Evolutionary conservation across 31 red algal species (phyloP).

Genomic region (Pterothamnion heteromorphum): DNA sequence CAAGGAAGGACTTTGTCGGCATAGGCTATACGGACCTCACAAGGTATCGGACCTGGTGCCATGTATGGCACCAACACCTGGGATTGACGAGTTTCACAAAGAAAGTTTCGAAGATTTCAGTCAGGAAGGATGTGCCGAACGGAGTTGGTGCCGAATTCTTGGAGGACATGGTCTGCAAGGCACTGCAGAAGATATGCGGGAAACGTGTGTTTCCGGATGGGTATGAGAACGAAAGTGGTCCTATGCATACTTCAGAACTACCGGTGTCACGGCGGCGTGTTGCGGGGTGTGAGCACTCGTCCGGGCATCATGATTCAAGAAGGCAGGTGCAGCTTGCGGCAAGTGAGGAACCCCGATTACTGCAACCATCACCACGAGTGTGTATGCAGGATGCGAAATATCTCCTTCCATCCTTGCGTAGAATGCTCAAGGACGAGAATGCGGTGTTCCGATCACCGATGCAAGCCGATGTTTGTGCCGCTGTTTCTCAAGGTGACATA

Average conservation of each 20-base stretch:
- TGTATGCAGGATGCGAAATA: not conserved
- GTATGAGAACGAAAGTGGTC: not conserved
- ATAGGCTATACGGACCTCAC: not conserved
- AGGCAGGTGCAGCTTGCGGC: not conserved
- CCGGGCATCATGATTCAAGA: not conserved
- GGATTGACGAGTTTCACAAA: not conserved
- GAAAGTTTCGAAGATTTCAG: not conserved
- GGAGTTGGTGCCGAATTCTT: not conserved
- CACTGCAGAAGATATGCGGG: not conserved
- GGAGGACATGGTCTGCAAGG: too few relatives aligned
- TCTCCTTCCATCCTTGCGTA: not conserved
- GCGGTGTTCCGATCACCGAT: constrained; percentile 10
- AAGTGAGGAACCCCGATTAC: not conserved
- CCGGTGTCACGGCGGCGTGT: not conserved
- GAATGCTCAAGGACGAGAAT: not conserved
- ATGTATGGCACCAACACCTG: constrained; percentile 12
- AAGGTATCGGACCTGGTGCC: not conserved
- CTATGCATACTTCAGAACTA: not conserved
- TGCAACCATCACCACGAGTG: not conserved
- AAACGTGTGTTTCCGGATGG: not conserved
- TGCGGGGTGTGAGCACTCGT: not conserved
- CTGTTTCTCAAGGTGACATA: not conserved
- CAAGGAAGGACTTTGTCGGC: not conserved
- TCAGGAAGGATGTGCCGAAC: not conserved
- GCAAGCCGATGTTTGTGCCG: not conserved